Base-by-base conservation (phyloP, 345 rosid genomes). In the Carallia brachiata region DNA sequence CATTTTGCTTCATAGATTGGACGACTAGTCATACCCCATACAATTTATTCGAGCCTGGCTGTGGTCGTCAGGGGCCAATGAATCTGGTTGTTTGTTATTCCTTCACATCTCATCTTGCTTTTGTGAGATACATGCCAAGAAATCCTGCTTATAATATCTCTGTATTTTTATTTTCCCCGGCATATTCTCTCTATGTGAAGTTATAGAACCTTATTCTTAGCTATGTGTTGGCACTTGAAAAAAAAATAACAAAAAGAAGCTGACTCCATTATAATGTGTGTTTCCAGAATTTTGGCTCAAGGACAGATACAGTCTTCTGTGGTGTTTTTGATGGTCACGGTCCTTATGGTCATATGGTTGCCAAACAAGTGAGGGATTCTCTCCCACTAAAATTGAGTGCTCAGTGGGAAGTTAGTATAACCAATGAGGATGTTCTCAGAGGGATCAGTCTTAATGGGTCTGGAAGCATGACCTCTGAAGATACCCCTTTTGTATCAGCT, bases 321-420 rank as follows among this genome's bases (percentile, higher is more conserved):
- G 99, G 99, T 63, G 90, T 96, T 47, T 96, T 96, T 81, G 99
- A 96, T 84, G 99, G 99, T 27, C 99, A 96, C 36, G 99, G 99
- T 63, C 99, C 99, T 1, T 87, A 76, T 63, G 99, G 99, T 68
- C 98, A 96, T 76, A 79, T 90, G 96, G 99, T 92, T 76, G 99
- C 99, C 39, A 96, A 77, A 82, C 88, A 84, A 81, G 98, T 96
- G 64, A 83, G 99, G 77, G 99, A 96, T 77, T 82, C 83, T 70
- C 98, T 96, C 80, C 99, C 99, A 39, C 81, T 81, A 69, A 92
- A 86, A 66, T 70, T 96, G 81, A 87, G 86, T 81, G 73, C 97
- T 70, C 80, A 88, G 17, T 92, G 96, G 95, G 95, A 92, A 76
- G 88, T 84, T 59, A 83, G 77, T 74, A 63, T 73, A 54, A 84